Conservation (phyloP, 164 flowering plant genomes). For the Liquidambar formosana region DNA sequence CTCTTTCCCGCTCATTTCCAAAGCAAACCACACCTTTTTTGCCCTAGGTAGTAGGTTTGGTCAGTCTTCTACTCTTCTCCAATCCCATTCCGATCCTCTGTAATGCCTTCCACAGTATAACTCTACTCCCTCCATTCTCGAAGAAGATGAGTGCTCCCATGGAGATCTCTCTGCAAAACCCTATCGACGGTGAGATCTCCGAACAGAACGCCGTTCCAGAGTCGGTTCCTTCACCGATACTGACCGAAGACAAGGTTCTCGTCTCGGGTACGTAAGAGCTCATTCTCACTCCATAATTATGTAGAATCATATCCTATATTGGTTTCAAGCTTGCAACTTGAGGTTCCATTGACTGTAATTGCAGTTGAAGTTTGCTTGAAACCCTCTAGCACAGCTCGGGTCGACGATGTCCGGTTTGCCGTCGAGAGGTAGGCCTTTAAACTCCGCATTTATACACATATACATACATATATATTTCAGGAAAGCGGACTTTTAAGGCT, state of each 20-base stretch:
- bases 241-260: slow-evolving; percentile 54
- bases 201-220: slow-evolving; percentile 32
- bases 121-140: background rate
- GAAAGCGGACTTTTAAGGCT: no score
- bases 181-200: slow-evolving; percentile 22
- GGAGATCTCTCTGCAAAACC: slow-evolving; percentile 52
- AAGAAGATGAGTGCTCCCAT: slow-evolving; percentile 57
- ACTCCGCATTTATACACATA: no score
- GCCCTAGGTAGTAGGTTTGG: slow-evolving; percentile 30
- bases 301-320: background rate
- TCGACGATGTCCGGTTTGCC: slow-evolving; percentile 61
- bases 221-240: slow-evolving; percentile 26
- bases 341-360: background rate
- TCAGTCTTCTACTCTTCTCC: background rate
- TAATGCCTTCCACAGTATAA: background rate
- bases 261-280: slow-evolving; percentile 60
- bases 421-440: slow-evolving; percentile 67
- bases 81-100: slow-evolving; percentile 4
- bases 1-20: slow-evolving; percentile 21
- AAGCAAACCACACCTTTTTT: background rate
- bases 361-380: slow-evolving; percentile 93
- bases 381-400: slow-evolving; percentile 77
- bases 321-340: background rate
- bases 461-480: no score
- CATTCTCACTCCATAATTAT: background rate